Base-by-base conservation (phyloP, 148 eudicot genomes). In the Vaccinium vitisidaea region DNA sequence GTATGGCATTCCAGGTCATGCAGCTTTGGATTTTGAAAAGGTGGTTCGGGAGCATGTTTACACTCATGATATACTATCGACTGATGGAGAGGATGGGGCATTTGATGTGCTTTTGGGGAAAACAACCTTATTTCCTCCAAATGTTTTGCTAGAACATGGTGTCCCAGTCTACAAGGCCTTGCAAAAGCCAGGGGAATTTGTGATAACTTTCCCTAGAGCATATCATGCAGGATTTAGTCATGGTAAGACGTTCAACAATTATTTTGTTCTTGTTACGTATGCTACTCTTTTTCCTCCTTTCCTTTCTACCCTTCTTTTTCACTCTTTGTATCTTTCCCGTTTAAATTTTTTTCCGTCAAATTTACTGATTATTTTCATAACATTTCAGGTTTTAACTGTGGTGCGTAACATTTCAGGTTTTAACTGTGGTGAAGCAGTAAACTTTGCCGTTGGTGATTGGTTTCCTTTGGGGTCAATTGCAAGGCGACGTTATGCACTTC, bases 221-320 rank as follows among this genome's bases (percentile, higher is more conserved):
- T 97, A 97, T 89, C 99, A 97, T 93, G 94, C 98, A 48, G 99
- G 99, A 90, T 97, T 97, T 82, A 97, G 98, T 88, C 98, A 97
- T 88, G 99, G 99, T 97, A 90, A 85, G 93, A 85, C 69, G 25
- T 63, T n/a, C 27, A 16, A 8, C 13, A 12, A 25, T 12, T 25
- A 23, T 21, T 77, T 3, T 6, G 6, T 49, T 77, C 15, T 50
- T 77, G 8, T 75, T 18, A 8, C 3, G 4, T 74, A 36, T 74
- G 6, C 15, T 46, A 19, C 46, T 46, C 12, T 16, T 74, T 10
- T 32, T 36, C 50, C n/a, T 36, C n/a, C 50, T 74, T 36, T 32
- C 49, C 77, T 18, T 58, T 4, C 21, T 74, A 36, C 39, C 12
- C 54, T 75, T 75, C 54, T 75, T 46, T 16, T 75, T 46, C 23